Base-by-base conservation (phyloP, 2,329 filamentous ascomycete species). In the Parascedosporium putredinis region DNA sequence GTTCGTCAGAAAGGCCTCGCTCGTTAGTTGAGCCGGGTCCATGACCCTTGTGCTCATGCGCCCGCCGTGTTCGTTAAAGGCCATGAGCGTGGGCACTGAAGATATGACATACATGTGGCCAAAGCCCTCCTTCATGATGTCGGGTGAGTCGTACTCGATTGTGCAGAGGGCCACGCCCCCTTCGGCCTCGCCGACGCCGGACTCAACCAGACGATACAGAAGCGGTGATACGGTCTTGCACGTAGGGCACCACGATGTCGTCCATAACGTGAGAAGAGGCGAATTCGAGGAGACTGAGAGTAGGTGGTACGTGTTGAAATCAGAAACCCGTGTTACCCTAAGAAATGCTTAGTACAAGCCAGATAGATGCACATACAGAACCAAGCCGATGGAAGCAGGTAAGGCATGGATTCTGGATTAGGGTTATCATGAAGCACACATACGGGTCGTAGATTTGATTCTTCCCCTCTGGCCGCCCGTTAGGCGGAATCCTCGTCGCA, bases 251-350 rank as follows among this genome's bases (percentile, higher is more conserved):
- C 72, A 81, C 6, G 74, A 75, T 1, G 78, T 70, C 0, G 76
- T 79, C 78, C 78, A 83, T 36, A 81, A 64, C 1, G 77, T 80
- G 50, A 82, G 58, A n/a, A 81, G 71, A 2, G 78, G 78, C 2
- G 64, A 71, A 40, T 72, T 68, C 5, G 75, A 67, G 5, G 75
- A 75, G 2, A 73, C 70, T 2, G 74, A 76, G 47, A 78, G 66
- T n/a, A 74, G 67, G 51, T 78, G 68, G 62, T 79, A 75, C 16
- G 72, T 76, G 58, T 72, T 62, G 60, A 82, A 73, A 54, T 77
- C 71, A 56, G 74, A 68, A 43, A 71, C 66, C 45, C 70, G 71
- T 54, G 76, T 77, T 56, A 81, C 71, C 33, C 78, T 81, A 5
- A 51, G 38, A 52, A 33, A 36, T 34, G 44, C 47, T 25, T 18